Conservation (phyloP, 2,329 filamentous ascomycete genomes). For the Fusarium albosuccineum region DNA sequence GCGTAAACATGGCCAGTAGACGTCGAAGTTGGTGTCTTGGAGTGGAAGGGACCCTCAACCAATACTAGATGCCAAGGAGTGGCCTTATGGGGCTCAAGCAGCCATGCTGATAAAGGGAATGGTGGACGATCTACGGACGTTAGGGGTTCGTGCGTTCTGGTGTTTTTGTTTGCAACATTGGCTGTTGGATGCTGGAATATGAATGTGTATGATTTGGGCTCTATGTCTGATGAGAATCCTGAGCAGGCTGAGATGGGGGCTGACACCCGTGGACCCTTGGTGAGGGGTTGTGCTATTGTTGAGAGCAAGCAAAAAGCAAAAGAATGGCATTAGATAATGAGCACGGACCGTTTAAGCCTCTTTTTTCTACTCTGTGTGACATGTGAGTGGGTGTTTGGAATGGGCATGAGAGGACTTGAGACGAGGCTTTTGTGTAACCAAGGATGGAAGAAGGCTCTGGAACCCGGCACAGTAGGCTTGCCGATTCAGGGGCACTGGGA, state of each 20-base stretch:
- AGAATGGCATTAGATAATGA: not conserved
- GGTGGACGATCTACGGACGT: not conserved
- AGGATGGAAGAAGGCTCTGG: conserved; percentile 19
- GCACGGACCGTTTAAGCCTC: conserved; percentile 3
- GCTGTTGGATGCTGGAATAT: too few species aligned
- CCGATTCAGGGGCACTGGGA: conserved; percentile 8
- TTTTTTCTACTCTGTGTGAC: not conserved
- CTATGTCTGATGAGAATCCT: not conserved
- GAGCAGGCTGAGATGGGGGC: conserved; percentile 26
- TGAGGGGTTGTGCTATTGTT: conserved; percentile 2
- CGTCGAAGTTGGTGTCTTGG: too few species aligned
- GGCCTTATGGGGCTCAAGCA: conserved; percentile 14
- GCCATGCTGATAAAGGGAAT: conserved; percentile 8
- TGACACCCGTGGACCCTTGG: conserved; percentile 34
- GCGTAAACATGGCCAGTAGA: not conserved
- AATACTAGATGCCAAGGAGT: not conserved
- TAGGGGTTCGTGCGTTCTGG: conserved; percentile 3
- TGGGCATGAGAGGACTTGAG: conserved; percentile 35
- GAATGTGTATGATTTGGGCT: too few species aligned
- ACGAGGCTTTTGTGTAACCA: conserved; percentile 18
- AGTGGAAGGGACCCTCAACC: too few species aligned
- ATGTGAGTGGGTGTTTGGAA: conserved; percentile 6
- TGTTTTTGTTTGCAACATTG: not conserved
- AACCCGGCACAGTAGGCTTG: conserved; percentile 16
- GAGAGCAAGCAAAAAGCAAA: not conserved